Percentiles rank a stretch among this genome's conserved stretches.
Conservation (phyloP, 257 asterid genomes). For the Cruciata laevipes region DNA sequence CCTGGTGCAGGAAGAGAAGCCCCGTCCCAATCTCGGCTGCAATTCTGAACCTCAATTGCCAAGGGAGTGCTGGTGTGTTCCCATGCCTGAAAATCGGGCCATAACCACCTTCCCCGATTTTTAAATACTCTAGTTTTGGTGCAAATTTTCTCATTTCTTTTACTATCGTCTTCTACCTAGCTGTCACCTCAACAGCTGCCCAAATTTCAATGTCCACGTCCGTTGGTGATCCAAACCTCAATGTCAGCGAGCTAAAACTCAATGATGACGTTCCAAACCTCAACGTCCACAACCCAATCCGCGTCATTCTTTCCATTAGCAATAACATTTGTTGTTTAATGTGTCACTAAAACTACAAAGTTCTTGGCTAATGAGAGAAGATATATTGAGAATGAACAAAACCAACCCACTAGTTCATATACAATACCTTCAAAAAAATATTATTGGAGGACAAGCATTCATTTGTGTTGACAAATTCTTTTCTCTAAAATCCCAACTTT, state of each 20-base stretch:
- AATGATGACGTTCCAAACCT: no score
- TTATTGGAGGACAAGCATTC: neutral
- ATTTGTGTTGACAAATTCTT: neutral
- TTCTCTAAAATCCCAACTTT: conserved; percentile 9
- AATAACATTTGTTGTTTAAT: no score
- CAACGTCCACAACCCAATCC: no score
- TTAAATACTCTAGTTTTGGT: no score
- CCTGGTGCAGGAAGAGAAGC: conserved; percentile 85
- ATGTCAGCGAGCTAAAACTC: no score
- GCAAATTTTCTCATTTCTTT: no score
- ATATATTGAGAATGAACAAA: neutral
- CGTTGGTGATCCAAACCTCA: no score
- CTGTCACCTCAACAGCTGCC: no score
- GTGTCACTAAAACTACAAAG: neutral
- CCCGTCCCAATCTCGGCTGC: conserved; percentile 91
- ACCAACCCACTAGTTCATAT: neutral
- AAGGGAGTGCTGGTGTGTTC: conserved; percentile 61
- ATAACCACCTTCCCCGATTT: no score
- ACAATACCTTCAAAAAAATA: conserved; percentile 13
- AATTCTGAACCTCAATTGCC: conserved; percentile 79
- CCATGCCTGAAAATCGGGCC: conserved; percentile 53
- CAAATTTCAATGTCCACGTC: no score
- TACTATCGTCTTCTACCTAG: no score
- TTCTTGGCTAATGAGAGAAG: neutral
- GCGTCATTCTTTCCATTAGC: no score